phyloP scores from a whole-genome alignment of 2,329 filamentous ascomycete species.

The Colletotrichum brevisporum region DNA sequence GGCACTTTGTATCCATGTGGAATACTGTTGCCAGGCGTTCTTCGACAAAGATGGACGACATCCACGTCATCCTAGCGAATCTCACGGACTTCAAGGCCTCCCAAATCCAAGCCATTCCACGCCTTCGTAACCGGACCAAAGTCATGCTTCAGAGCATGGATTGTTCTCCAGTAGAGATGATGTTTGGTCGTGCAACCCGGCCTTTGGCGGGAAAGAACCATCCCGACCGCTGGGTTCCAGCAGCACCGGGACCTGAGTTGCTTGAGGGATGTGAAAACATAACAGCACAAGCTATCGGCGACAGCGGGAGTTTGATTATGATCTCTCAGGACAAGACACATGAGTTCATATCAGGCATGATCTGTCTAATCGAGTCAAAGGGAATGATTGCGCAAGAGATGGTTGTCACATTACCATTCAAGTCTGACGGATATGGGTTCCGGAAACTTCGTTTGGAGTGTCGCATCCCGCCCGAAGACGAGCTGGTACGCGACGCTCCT shows the following conservation, averaged over 20 bases:
- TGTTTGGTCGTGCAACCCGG: neutral
- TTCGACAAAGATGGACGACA: neutral
- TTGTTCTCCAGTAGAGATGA: neutral
- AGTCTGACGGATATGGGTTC: too few species aligned
- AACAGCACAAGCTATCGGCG: neutral
- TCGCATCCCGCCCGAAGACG: neutral
- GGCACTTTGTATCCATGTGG: neutral
- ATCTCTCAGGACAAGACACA: neutral
- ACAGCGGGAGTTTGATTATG: neutral
- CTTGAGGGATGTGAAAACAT: too few species aligned
- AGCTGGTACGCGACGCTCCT: neutral
- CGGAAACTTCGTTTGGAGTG: too few species aligned
- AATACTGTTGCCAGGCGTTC: neutral
- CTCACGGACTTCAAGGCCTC: constrained; percentile 2
- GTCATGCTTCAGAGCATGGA: neutral
- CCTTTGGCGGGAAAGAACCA: neutral
- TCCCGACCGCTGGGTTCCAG: neutral
- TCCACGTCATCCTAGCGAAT: constrained; percentile 5
- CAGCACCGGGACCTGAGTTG: neutral
- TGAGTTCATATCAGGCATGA: too few species aligned
- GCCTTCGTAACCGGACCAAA: neutral
- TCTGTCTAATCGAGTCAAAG: too few species aligned
- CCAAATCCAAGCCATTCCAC: neutral
- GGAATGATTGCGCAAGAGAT: too few species aligned
- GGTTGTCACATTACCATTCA: too few species aligned